A percentile compares a stretch with the other conserved stretches of the same genome.
These are phyloP conservation scores for Sugiyamaella qingdaonensis DNA, from an alignment of 805 yeast genomes.

Conservation along the genomic window DNA sequence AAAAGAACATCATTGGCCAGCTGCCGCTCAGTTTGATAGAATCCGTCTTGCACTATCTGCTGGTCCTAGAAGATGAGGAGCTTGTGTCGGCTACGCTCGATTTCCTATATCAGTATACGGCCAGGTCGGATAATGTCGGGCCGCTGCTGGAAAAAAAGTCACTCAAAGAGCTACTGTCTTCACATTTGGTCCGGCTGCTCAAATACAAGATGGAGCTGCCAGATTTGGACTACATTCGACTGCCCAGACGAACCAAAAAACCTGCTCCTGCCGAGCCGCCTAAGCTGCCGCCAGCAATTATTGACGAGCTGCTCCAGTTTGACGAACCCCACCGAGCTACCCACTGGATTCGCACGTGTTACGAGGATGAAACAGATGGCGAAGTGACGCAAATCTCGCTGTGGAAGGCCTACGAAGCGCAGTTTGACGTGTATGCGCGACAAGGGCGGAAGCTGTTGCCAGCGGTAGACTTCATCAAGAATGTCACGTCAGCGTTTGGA, in stretches of 20 bases:
- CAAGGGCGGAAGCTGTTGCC: constrained; percentile 60
- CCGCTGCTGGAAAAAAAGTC: constrained; percentile 45
- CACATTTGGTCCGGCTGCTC: constrained; percentile 60
- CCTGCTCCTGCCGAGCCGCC: constrained; percentile 69
- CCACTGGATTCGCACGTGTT: constrained; percentile 89
- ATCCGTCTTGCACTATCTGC: constrained; percentile 52
- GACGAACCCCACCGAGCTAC: constrained; percentile 90
- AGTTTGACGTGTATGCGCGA: constrained; percentile 59
- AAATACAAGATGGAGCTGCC: constrained; percentile 41
- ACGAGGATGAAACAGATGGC: constrained; percentile 69
- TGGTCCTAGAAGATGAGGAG: constrained; percentile 69
- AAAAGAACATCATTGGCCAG: constrained; percentile 48
- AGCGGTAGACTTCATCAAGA: constrained; percentile 94
- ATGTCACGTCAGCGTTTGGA: constrained; percentile 84
- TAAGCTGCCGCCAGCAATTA: constrained; percentile 48
- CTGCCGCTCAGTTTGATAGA: constrained; percentile 47
- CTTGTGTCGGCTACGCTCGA: constrained; percentile 69
- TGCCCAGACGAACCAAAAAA: constrained; percentile 42
- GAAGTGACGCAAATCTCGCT: constrained; percentile 93
- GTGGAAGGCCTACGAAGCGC: constrained; percentile 92
- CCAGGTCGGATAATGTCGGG: constrained; percentile 55
- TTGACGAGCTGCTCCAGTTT: constrained; percentile 55
- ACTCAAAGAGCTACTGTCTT: constrained; percentile 49
- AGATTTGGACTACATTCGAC: constrained; percentile 35
- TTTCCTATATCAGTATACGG: constrained; percentile 74